Conservation (phyloP, 306 rosid genomes). For the Coriaria nepalensis region DNA sequence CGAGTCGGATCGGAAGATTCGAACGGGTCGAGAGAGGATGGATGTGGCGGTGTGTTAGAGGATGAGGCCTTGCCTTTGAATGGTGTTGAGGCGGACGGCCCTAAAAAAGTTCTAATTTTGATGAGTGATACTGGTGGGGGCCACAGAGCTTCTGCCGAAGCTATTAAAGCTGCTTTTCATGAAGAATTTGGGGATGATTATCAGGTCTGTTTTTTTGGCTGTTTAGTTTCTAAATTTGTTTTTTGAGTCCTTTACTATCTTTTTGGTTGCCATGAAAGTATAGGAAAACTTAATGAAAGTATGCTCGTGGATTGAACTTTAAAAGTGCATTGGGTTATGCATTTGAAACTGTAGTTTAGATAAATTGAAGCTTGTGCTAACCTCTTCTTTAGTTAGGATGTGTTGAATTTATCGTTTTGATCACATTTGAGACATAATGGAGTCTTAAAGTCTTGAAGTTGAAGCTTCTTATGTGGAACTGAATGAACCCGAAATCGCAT, state of each 20-base stretch:
- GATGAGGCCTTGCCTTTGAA: constrained; percentile 24
- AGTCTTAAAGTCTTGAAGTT: no score
- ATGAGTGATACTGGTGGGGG: constrained; percentile 99
- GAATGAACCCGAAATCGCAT: no score
- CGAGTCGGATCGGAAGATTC: constrained; percentile 20
- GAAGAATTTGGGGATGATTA: constrained; percentile 67
- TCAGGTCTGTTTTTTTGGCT: constrained; percentile 37
- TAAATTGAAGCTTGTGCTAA: no score
- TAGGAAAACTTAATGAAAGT: not conserved
- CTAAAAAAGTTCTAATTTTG: constrained; percentile 73
- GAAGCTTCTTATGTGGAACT: no score
- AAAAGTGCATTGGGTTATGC: no score
- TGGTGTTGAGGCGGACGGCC: constrained; percentile 20
- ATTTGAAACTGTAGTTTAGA: no score
- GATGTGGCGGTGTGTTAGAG: constrained; percentile 9
- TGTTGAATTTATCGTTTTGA: no score
- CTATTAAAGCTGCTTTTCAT: constrained; percentile 75
- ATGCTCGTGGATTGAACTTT: no score
- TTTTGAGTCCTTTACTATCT: constrained; percentile 2
- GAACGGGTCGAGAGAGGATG: constrained; percentile 27
- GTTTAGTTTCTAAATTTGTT: not conserved
- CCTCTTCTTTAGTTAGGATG: no score
- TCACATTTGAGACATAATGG: no score
- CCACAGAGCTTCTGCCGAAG: constrained; percentile 97
- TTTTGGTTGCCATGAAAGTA: constrained; percentile 3